Base-by-base conservation (phyloP, 2,329 filamentous ascomycete genomes). In the Venturia asperata region DNA sequence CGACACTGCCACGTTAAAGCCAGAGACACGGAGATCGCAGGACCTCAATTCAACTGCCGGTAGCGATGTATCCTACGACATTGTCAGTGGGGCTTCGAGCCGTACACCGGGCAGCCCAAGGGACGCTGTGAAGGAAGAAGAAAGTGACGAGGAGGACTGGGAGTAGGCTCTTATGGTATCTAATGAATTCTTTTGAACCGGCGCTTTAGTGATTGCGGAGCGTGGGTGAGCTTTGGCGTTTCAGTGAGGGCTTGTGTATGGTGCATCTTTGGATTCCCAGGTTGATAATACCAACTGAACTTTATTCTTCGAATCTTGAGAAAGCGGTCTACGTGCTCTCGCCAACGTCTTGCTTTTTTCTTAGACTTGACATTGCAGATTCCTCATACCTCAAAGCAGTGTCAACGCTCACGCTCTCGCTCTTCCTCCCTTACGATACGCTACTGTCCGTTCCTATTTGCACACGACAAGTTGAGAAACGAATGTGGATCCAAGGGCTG, bases 21-120 rank as follows among this genome's bases (percentile, higher is more conserved):
- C 72, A 6, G 67, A 69, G 39, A 17, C 67, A 27, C 39, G 62
- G 58, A 62, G 45, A 66, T 67, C 55, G 65, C 55, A 67, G 70
- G 92, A 96, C 72, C 89, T 92, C 75, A 77, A 80, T 58, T 75
- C 75, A 74, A 56, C 63, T 15, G 63, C 63, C 9, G 94, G 94
- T 71, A 97, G 93, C 74, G 94, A 99, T 71, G 91, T 91, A 21
- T 96, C 92, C 78, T 99, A 99, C 75, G 94, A 99, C 74, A 83
- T 99, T 42, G 91, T 99, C 3, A 80, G 78, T 58, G 89, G 89
- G 9, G 87, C 88, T 7, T 34, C 65, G 6, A 81, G 86, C 58
- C 89, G 90, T 69, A 88, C 91, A 21, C 89, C 91, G 1, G 83
- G 84, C 5, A 87, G 83, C 67, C 85, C 85, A 2, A 82, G 83